A percentile compares a stretch with the other conserved stretches of the same genome.
Evolutionary conservation across 179 eudicot species (phyloP).

Genomic region (Silene noctiflora): DNA sequence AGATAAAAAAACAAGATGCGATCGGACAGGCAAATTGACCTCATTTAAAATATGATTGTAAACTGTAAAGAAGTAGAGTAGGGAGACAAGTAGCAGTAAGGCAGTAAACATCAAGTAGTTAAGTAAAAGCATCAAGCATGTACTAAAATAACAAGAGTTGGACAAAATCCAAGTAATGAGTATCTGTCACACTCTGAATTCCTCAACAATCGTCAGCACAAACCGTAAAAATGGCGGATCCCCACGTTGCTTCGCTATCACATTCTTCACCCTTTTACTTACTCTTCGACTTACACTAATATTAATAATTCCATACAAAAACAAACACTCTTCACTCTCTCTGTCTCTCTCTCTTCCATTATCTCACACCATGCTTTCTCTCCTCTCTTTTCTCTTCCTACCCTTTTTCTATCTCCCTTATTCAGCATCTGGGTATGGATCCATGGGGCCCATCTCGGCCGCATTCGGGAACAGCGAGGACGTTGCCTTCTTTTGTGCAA

Average conservation of each 20-base stretch:
- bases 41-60: no score
- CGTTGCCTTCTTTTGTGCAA: slow-evolving; percentile 71
- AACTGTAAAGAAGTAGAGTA: not conserved
- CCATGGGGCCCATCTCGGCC: slow-evolving; percentile 88
- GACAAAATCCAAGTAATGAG: slow-evolving; percentile 5
- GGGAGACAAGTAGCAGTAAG: not conserved
- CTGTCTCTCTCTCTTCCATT: not conserved
- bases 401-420: slow-evolving; percentile 20
- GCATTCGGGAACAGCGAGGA: slow-evolving; percentile 50
- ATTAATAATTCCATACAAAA: not conserved
- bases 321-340: slow-evolving; percentile 5
- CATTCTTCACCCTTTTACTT: not conserved
- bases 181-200: not conserved
- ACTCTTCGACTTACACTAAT: not conserved
- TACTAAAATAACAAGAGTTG: no score
- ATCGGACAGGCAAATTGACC: not conserved
- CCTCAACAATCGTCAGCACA: slow-evolving; percentile 21
- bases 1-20: not conserved
- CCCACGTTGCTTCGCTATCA: slow-evolving; percentile 34
- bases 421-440: slow-evolving; percentile 60
- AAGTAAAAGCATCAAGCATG: not conserved
- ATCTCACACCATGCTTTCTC: slow-evolving; percentile 20
- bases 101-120: not conserved
- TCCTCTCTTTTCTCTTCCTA: slow-evolving; percentile 20
- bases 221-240: slow-evolving; percentile 42